Evolutionary conservation across 192 early-diverging fungal species (phyloP).

Genomic region (Coemansia sp.): DNA sequence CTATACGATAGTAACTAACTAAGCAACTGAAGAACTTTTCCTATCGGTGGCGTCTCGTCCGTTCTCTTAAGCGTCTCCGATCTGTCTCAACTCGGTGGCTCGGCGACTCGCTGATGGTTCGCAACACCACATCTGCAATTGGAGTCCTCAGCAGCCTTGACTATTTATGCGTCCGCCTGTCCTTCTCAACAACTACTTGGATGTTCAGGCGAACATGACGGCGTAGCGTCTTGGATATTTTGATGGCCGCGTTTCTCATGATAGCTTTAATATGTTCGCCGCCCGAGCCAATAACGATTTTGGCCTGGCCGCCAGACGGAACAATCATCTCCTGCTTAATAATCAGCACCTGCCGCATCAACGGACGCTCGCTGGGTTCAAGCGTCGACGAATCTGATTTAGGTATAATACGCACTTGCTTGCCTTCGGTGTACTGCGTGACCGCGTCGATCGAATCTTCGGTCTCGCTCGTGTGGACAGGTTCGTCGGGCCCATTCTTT

Average conservation of each 20-base stretch:
- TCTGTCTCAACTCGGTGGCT: no score
- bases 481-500: conserved; percentile 14
- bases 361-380: background rate
- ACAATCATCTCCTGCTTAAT: conserved; percentile 48
- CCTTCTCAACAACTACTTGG: conserved; percentile 41
- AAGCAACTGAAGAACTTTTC: no score
- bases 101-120: no score
- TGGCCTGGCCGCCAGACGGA: conserved; percentile 28
- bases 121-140: no score
- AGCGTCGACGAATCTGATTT: background rate
- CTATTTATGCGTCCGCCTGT: background rate
- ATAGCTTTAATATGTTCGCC: conserved; percentile 32
- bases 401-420: background rate
- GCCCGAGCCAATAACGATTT: conserved; percentile 36
- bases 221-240: conserved; percentile 34
- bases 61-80: no score
- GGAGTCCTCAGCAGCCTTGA: no score
- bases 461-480: background rate
- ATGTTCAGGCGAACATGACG: conserved; percentile 38
- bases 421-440: background rate
- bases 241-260: conserved; percentile 13
- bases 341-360: conserved; percentile 9
- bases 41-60: no score
- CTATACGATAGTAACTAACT: no score
- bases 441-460: background rate